Percentiles rank a stretch among this genome's conserved stretches.
Conservation (phyloP, 2,329 filamentous ascomycete species). For the Monilinia laxa region DNA sequence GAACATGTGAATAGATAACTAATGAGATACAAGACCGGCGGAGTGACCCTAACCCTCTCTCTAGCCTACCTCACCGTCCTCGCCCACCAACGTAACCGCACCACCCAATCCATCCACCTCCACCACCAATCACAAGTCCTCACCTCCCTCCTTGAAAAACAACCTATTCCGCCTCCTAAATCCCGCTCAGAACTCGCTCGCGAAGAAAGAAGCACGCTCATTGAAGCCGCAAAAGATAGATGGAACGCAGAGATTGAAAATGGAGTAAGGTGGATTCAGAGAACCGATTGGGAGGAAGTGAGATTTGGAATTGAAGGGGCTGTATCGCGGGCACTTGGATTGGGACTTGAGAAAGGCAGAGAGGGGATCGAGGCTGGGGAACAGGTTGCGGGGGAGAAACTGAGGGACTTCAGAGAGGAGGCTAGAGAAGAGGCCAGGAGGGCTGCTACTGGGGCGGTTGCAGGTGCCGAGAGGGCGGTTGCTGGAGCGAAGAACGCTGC, state of each 20-base stretch:
- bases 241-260: slow-evolving; percentile 75
- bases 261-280: slow-evolving; percentile 65
- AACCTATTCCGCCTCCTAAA: slow-evolving; percentile 49
- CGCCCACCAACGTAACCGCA: slow-evolving; percentile 66
- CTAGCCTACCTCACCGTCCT: slow-evolving; percentile 70
- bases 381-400: slow-evolving; percentile 40
- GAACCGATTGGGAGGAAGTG: slow-evolving; percentile 62
- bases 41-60: slow-evolving; percentile 72
- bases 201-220: slow-evolving; percentile 54
- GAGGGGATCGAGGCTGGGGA: slow-evolving; percentile 37
- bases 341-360: slow-evolving; percentile 35
- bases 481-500: slow-evolving; percentile 26
- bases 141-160: slow-evolving; percentile 52
- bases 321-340: slow-evolving; percentile 45
- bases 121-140: slow-evolving; percentile 54
- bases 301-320: slow-evolving; percentile 57
- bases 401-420: slow-evolving; percentile 43
- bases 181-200: slow-evolving; percentile 52
- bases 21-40: slow-evolving; percentile 59
- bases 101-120: slow-evolving; percentile 7
- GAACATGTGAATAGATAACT: slow-evolving; percentile 20
- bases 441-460: slow-evolving; percentile 32
- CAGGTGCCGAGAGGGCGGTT: slow-evolving; percentile 32
- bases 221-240: slow-evolving; percentile 69
- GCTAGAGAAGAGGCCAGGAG: slow-evolving; percentile 42